Evolutionary conservation across 2,329 filamentous ascomycete species (phyloP).

Genomic region (Trichoderma brevicompactum): DNA sequence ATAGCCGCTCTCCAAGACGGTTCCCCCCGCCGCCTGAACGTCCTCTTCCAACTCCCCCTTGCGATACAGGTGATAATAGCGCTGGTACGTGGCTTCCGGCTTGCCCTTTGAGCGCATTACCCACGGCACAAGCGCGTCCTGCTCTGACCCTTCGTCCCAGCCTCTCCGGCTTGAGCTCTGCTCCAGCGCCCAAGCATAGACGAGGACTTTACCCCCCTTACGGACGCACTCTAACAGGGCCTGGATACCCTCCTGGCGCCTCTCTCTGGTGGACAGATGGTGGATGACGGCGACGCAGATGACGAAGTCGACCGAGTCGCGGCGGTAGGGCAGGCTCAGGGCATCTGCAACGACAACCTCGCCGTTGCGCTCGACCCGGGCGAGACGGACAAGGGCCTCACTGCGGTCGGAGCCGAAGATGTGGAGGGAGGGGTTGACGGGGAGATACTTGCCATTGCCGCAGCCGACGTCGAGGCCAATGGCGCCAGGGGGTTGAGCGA

Average conservation of each 20-base stretch:
- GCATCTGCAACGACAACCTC: constrained; percentile 80
- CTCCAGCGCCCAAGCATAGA: constrained; percentile 97
- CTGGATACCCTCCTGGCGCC: constrained; percentile 73
- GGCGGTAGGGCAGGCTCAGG: constrained; percentile 78
- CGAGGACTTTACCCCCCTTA: constrained; percentile 68
- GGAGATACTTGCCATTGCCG: constrained; percentile 94
- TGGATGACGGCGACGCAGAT: constrained; percentile 95
- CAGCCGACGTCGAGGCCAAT: constrained; percentile 91
- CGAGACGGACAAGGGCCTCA: constrained; percentile 57
- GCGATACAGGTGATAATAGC: constrained; percentile 93
- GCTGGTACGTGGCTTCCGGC: constrained; percentile 68
- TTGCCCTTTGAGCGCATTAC: constrained; percentile 60
- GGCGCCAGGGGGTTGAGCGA: constrained; percentile 66
- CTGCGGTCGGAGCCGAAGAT: constrained; percentile 86
- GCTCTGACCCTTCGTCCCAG: constrained; percentile 81
- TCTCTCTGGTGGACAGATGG: constrained; percentile 78
- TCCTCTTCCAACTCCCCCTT: constrained; percentile 86
- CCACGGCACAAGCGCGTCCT: constrained; percentile 97
- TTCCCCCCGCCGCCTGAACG: constrained; percentile 73
- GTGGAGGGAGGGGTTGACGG: constrained; percentile 76
- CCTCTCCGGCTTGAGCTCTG: constrained; percentile 84
- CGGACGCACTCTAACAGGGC: constrained; percentile 71
- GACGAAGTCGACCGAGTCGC: constrained; percentile 70
- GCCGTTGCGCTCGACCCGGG: constrained; percentile 54
- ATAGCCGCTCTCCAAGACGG: constrained; percentile 79